Percentiles rank a stretch among this genome's conserved stretches.
These are phyloP conservation scores for Obelidium mucronatum DNA, from an alignment of 192 early-diverging fungal species.

Conservation along the genomic window DNA sequence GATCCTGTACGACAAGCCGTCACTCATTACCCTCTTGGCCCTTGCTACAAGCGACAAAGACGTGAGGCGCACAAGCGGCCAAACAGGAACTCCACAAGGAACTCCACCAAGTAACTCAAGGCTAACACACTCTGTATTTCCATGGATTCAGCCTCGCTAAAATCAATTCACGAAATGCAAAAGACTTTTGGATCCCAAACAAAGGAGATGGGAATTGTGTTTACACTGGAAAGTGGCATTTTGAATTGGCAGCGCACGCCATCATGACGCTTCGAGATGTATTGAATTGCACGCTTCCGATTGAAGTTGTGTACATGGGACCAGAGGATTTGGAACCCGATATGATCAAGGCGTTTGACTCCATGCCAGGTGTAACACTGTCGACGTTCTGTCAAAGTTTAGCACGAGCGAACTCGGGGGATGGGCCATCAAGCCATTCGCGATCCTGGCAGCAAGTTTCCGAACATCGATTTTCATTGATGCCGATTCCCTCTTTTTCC, in stretches of 20 bases:
- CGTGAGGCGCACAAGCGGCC: neutral
- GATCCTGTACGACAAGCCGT: slow-evolving; percentile 14
- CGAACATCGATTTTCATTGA: slow-evolving; percentile 68
- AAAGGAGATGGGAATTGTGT: neutral
- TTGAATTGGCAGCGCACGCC: neutral
- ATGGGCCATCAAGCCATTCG: slow-evolving; percentile 24
- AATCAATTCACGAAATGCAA: neutral
- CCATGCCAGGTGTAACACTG: neutral
- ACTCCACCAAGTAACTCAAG: neutral
- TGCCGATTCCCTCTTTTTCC: slow-evolving; percentile 73
- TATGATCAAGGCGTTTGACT: neutral
- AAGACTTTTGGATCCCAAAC: neutral
- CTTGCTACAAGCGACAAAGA: neutral
- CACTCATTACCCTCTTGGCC: slow-evolving; percentile 19
- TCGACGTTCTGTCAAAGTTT: slow-evolving; percentile 18
- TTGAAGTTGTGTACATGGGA: neutral
- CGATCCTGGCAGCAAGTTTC: slow-evolving; percentile 17
- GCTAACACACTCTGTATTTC: slow-evolving; percentile 8
- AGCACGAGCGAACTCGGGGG: neutral
- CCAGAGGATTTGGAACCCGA: neutral
- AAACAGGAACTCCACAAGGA: neutral
- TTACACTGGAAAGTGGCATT: neutral
- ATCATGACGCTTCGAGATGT: neutral
- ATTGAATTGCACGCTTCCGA: neutral
- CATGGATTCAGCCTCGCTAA: neutral